Conservation (phyloP, 2,329 filamentous ascomycete species). For the Rachicladosporium sp. region DNA sequence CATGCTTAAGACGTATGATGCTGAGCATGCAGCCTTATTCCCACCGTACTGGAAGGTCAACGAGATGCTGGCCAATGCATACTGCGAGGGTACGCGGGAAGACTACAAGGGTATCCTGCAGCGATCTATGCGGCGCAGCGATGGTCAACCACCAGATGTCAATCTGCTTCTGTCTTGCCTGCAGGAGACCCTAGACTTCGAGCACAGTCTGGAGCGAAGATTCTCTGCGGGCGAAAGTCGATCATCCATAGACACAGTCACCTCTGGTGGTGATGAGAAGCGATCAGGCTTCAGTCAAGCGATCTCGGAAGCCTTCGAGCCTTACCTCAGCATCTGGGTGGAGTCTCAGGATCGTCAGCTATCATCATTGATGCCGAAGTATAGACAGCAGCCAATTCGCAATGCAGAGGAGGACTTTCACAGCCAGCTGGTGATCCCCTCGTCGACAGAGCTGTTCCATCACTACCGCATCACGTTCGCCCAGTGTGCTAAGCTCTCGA, state of each 20-base stretch:
- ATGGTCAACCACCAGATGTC: slow-evolving; percentile 74
- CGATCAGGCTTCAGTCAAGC: slow-evolving; percentile 71
- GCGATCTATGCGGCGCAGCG: slow-evolving; percentile 65
- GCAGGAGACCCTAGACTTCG: slow-evolving; percentile 93
- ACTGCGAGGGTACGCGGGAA: slow-evolving; percentile 89
- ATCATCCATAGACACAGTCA: slow-evolving; percentile 74
- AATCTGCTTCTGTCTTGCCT: slow-evolving; percentile 78
- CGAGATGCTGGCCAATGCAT: slow-evolving; percentile 78
- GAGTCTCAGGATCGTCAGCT: slow-evolving; percentile 89
- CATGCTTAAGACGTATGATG: slow-evolving; percentile 89
- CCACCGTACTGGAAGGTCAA: slow-evolving; percentile 79
- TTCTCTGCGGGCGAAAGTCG: slow-evolving; percentile 58
- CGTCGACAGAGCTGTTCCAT: slow-evolving; percentile 92
- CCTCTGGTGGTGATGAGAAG: slow-evolving; percentile 58
- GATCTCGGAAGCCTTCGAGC: slow-evolving; percentile 94
- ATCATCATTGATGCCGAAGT: slow-evolving; percentile 71
- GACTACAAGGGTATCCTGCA: slow-evolving; percentile 92
- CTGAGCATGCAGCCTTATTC: slow-evolving; percentile 82
- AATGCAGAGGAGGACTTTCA: slow-evolving; percentile 85
- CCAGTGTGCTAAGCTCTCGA: slow-evolving; percentile 92
- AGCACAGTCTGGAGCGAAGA: slow-evolving; percentile 75
- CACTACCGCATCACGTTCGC: slow-evolving; percentile 89
- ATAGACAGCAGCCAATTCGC: slow-evolving; percentile 68
- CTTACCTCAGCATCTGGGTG: slow-evolving; percentile 93
- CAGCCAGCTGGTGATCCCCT: slow-evolving; percentile 75